phyloP scores from a whole-genome alignment of 1,284 basidiomycete species.

The Blastosporella zonata region DNA sequence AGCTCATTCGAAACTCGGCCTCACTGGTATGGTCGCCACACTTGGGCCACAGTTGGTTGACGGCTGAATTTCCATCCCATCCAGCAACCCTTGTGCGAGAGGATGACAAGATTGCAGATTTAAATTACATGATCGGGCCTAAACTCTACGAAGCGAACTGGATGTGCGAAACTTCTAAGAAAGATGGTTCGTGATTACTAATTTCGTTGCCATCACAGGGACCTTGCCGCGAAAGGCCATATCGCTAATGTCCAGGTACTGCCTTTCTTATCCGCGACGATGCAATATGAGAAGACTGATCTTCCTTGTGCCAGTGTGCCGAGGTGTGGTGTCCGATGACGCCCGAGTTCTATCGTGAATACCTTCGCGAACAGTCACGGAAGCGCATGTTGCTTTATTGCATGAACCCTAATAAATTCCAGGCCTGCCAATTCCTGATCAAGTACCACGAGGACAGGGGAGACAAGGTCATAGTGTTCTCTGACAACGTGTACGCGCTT shows the following conservation, averaged over 20 bases:
- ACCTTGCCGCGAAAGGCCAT: slow-evolving; percentile 97
- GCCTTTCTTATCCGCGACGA: slow-evolving; percentile 9
- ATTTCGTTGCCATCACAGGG: slow-evolving; percentile 38
- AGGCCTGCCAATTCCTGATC: slow-evolving; percentile 98
- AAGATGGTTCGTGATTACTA: slow-evolving; percentile 8
- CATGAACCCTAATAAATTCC: slow-evolving; percentile 99
- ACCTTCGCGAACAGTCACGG: slow-evolving; percentile 87
- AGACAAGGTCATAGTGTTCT: slow-evolving; percentile 99
- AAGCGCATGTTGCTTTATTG: slow-evolving; percentile 97
- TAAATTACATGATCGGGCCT: slow-evolving; percentile 99
- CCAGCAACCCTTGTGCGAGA: slow-evolving; percentile 95
- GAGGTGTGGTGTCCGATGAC: slow-evolving; percentile 99
- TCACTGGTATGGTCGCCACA: slow-evolving; percentile 65
- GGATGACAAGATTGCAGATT: slow-evolving; percentile 98
- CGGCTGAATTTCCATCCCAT: neutral
- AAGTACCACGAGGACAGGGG: slow-evolving; percentile 97
- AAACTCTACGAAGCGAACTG: slow-evolving; percentile 99
- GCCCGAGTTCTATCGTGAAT: slow-evolving; percentile 99
- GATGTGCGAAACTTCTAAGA: slow-evolving; percentile 59
- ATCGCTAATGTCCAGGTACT: slow-evolving; percentile 97
- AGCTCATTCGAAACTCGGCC: slow-evolving; percentile 93
- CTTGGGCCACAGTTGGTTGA: neutral
- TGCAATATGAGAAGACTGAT: slow-evolving; percentile 5
- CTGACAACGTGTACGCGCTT: slow-evolving; percentile 96
- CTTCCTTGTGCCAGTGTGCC: slow-evolving; percentile 65